These are phyloP conservation scores for Tricholoma sp. DNA, from an alignment of 768 basidiomycete genomes.

Conservation along the genomic window DNA sequence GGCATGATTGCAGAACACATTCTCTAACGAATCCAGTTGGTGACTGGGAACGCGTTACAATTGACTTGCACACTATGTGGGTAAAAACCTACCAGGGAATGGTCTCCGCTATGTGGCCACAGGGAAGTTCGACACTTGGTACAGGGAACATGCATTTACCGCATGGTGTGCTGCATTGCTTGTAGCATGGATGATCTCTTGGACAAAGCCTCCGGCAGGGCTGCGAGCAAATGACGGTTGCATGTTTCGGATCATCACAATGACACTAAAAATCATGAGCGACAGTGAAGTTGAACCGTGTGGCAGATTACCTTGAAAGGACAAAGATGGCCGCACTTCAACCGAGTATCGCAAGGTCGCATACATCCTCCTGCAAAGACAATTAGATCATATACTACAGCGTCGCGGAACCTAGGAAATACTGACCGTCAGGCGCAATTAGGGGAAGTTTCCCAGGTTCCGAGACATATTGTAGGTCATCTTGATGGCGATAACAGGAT, in stretches of 20 bases:
- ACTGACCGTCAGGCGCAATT: slow-evolving; percentile 53
- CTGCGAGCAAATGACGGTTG: slow-evolving; percentile 40
- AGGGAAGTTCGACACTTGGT: slow-evolving; percentile 45
- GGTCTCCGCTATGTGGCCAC: slow-evolving; percentile 42
- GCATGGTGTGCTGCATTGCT: slow-evolving; percentile 46
- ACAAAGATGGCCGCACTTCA: slow-evolving; percentile 63
- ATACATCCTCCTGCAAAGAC: slow-evolving; percentile 52
- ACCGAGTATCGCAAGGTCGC: slow-evolving; percentile 43
- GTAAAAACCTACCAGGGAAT: slow-evolving; percentile 45
- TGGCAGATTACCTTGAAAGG: slow-evolving; percentile 45
- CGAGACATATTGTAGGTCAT: slow-evolving; percentile 34
- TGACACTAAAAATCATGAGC: slow-evolving; percentile 44
- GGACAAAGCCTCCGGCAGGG: slow-evolving; percentile 48
- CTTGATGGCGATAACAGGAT: slow-evolving; percentile 51
- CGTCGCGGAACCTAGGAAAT: background rate
- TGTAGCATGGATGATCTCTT: slow-evolving; percentile 53
- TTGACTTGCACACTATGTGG: background rate
- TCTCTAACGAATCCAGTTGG: slow-evolving; percentile 37
- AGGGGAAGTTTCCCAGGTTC: slow-evolving; percentile 46
- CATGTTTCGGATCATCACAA: slow-evolving; percentile 51
- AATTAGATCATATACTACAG: background rate
- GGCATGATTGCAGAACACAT: slow-evolving; percentile 36
- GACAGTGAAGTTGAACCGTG: background rate
- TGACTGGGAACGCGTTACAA: slow-evolving; percentile 28
- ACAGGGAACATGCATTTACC: slow-evolving; percentile 48